Evolutionary conservation across 2,329 filamentous ascomycete species (phyloP), one percentile per base, ranked within the genome.

Genomic region (Macroventuria anomochaeta): DNA sequence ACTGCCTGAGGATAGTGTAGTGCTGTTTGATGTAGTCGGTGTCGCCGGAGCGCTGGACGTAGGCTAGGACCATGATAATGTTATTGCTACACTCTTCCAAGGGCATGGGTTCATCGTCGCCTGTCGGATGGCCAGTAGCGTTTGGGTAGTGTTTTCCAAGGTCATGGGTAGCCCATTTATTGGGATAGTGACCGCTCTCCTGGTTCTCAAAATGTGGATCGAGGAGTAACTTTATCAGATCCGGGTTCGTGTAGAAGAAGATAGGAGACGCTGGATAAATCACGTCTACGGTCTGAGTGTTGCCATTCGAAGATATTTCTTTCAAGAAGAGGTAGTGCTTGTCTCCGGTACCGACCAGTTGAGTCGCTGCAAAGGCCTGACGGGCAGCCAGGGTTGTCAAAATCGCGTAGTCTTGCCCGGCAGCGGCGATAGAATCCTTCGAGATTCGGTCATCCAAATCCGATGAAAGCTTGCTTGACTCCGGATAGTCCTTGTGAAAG

Each of bases 181-280:
- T 93, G 7, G 90, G 90, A 68, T 95, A 96, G 69, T 93, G 88
- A 1, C 89, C 89, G 67, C 88, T 91, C 25, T 90, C 76, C 79
- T 90, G 89, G 70, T 95, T 89, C 74, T 95, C 90, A 46, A 93
- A 82, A 20, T 93, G 78, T 5, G 90, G 90, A 71, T 93, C 89
- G 5, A 95, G 77, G 2, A 93, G 80, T 66, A 93, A 92, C 1
- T 85, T 88, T 49, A 93, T 77, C 89, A 90, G 93, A 51, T 85
- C 81, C 2, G 90, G 90, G 62, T 93, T 92, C 13, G 89, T 92
- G 69, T 93, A 95, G 17, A 93, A 72, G 78, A 93, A 93, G 80
- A 93, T 93, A 0, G 90, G 90, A 73, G 91, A 93, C 0, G 90
- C 83, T 0, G 90, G 90, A 77, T 92, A 95, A 64, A 96, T 93